Conservation (phyloP, 371 early-diverging fungal species). For the Vairimorpha ceranae region DNA sequence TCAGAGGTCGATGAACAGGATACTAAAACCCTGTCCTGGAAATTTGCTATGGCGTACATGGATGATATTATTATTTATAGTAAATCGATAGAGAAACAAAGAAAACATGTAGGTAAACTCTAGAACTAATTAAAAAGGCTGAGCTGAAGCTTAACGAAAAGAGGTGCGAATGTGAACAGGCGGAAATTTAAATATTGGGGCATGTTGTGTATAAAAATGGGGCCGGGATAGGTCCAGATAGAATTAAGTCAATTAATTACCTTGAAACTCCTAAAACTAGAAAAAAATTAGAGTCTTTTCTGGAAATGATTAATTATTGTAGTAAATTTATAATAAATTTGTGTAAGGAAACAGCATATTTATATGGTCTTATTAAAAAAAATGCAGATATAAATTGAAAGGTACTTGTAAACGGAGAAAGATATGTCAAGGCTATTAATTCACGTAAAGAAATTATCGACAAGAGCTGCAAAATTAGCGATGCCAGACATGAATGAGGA, state of each 20-base stretch:
- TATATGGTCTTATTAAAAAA: not conserved
- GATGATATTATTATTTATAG: slow-evolving; percentile 31
- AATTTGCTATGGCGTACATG: not conserved
- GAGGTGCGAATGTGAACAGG: slow-evolving; percentile 1
- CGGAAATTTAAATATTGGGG: not conserved
- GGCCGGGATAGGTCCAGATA: not conserved
- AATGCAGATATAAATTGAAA: not conserved
- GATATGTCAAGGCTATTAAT: not conserved
- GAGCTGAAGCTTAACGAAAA: not conserved
- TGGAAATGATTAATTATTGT: slow-evolving; percentile 4
- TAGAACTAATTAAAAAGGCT: not conserved
- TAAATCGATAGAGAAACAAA: slow-evolving; percentile 9
- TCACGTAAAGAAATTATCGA: no score
- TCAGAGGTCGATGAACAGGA: slow-evolving; percentile 45
- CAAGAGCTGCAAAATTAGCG: no score
- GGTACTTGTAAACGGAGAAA: not conserved
- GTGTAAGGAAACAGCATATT: not conserved
- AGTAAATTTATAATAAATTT: not conserved
- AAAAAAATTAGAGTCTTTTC: not conserved
- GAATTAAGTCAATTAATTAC: not conserved
- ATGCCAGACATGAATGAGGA: no score
- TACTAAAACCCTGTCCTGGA: not conserved
- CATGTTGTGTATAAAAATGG: not conserved
- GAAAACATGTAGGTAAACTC: not conserved
- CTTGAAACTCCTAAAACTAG: not conserved